Evolutionary conservation across 139 green algal species (phyloP).

Genomic region (Chlamydomonas sp.): DNA sequence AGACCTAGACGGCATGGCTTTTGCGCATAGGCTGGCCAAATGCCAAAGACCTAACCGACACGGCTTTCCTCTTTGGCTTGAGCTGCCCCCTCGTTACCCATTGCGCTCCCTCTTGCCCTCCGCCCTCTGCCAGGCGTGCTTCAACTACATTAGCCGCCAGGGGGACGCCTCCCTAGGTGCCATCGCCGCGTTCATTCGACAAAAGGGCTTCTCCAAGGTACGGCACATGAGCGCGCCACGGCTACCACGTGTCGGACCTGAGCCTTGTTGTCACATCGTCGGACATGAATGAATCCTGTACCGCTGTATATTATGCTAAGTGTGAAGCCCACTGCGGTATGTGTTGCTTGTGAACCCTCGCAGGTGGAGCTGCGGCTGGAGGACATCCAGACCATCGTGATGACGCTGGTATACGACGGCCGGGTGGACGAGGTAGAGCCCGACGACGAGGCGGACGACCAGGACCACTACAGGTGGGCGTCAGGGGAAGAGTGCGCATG

Average conservation of each 20-base stretch:
- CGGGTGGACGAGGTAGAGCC: constrained; percentile 69
- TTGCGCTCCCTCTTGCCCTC: constrained; percentile 31
- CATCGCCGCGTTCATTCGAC: constrained; percentile 68
- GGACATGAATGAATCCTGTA: too few species aligned
- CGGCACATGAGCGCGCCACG: too few species aligned
- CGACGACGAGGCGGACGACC: constrained; percentile 40
- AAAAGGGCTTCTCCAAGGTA: constrained; percentile 62
- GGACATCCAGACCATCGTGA: constrained; percentile 78
- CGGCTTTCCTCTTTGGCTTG: too few species aligned
- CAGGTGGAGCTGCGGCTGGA: constrained; percentile 72
- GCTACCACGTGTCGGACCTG: too few species aligned
- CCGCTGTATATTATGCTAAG: too few species aligned
- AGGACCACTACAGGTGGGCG: constrained; percentile 17
- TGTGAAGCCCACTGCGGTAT: too few species aligned
- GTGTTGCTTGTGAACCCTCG: too few species aligned
- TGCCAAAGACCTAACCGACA: too few species aligned
- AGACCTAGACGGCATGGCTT: too few species aligned
- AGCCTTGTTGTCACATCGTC: too few species aligned
- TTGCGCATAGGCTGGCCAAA: too few species aligned
- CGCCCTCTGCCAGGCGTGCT: constrained; percentile 37
- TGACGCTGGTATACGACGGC: constrained; percentile 86
- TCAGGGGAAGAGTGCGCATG: too few species aligned
- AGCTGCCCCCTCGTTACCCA: background rate
- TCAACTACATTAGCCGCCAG: constrained; percentile 66
- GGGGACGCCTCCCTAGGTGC: constrained; percentile 65